Conservation (phyloP, 441 rosid genomes). For the Erodium trifolium region DNA sequence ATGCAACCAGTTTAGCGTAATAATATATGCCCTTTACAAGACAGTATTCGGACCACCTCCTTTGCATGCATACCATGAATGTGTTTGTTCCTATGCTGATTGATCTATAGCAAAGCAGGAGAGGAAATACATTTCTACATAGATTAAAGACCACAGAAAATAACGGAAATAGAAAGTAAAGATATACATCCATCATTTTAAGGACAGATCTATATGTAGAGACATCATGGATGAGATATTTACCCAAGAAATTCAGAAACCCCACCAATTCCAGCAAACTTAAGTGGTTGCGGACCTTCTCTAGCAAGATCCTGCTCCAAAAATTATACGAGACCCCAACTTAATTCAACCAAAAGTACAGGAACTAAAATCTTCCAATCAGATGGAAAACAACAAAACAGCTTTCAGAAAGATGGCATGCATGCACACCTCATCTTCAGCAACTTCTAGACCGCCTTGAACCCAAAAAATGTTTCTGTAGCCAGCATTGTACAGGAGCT, state of each 20-base stretch:
- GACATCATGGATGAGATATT: conserved; percentile 15
- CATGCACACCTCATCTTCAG: conserved; percentile 65
- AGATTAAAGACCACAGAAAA: neutral
- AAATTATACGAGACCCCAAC: conserved; percentile 14
- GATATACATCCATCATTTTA: neutral
- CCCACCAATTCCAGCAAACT: conserved; percentile 87
- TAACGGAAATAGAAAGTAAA: neutral
- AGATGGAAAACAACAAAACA: neutral
- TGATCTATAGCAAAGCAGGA: too few species aligned
- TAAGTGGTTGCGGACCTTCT: conserved; percentile 76
- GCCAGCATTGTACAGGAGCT: conserved; percentile 60
- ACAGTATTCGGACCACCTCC: too few species aligned
- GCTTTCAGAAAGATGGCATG: conserved; percentile 18
- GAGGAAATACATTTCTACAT: neutral
- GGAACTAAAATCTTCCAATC: conserved; percentile 8
- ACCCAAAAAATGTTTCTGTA: conserved; percentile 83
- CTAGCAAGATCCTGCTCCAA: conserved; percentile 59
- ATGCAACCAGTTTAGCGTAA: too few species aligned
- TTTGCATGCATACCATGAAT: too few species aligned
- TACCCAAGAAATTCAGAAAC: conserved; percentile 92
- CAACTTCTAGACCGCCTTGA: conserved; percentile 82
- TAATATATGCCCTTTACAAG: too few species aligned
- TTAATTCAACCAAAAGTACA: neutral
- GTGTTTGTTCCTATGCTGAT: too few species aligned
- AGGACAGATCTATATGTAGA: neutral